Conservation (phyloP, 2,329 filamentous ascomycete genomes). For the Fusarium lateritium region DNA sequence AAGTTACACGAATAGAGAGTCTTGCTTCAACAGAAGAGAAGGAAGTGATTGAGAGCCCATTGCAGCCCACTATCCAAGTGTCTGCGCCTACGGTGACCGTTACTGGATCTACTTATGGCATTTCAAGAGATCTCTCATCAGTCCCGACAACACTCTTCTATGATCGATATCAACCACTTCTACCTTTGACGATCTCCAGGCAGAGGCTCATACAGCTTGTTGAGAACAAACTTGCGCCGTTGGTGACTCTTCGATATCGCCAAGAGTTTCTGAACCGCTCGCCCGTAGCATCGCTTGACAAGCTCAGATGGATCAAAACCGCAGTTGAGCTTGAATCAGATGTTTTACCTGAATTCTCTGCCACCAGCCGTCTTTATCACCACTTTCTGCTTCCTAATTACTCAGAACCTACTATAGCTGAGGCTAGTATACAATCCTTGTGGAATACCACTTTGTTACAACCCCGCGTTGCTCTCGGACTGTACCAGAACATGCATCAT, state of each 20-base stretch:
- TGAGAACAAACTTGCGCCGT: constrained; percentile 57
- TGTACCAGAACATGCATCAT: constrained; percentile 52
- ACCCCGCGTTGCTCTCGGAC: constrained; percentile 52
- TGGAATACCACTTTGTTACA: constrained; percentile 35
- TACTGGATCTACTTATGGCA: constrained; percentile 58
- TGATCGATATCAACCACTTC: constrained; percentile 58
- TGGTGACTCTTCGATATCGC: constrained; percentile 56
- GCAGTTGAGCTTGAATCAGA: constrained; percentile 50
- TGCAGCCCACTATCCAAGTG: constrained; percentile 38
- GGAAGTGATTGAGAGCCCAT: constrained; percentile 14
- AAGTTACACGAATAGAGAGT: constrained; percentile 45
- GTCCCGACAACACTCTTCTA: constrained; percentile 53
- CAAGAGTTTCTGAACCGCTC: constrained; percentile 56
- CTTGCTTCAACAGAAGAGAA: constrained; percentile 34
- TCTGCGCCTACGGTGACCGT: constrained; percentile 56
- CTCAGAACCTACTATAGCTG: constrained; percentile 54
- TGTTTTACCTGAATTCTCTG: constrained; percentile 56
- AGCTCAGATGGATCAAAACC: constrained; percentile 46
- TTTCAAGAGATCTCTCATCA: constrained; percentile 49
- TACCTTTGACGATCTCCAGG: constrained; percentile 55
- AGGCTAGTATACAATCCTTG: constrained; percentile 53
- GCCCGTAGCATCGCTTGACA: constrained; percentile 23
- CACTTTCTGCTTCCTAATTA: constrained; percentile 49
- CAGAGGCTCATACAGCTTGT: constrained; percentile 56
- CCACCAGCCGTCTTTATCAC: constrained; percentile 57